Evolutionary conservation across 2,329 filamentous ascomycete species (phyloP), one percentile per base, ranked within the genome.

Genomic region (Exophiala xenobiotica): DNA sequence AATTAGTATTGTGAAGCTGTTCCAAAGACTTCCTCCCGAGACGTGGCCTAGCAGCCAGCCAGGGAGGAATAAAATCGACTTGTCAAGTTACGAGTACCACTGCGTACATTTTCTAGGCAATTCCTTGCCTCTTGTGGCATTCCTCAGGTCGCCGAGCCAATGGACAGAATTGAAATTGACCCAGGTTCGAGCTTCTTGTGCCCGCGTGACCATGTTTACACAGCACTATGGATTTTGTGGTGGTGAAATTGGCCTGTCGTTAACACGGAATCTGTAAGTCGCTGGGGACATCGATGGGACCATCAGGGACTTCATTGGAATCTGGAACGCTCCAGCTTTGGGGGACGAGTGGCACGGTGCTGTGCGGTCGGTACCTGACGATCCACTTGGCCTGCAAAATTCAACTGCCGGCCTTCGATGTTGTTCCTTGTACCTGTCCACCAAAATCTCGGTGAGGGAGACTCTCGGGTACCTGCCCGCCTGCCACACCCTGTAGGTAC

Each of bases 351-450:
- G n/a, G n/a, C n/a, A n/a, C n/a, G n/a, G n/a, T n/a, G n/a, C n/a
- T n/a, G n/a, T n/a, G n/a, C 23, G 11, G 38, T 33, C 20, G 20
- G 42, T 46, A 16, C 42, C 42, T 46, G 42, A 46, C 42, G 42
- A 46, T 46, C 42, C 42, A 46, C 42, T 35, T 22, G 2, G 38
- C 19, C 38, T 40, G 22, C 19, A 40, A 40, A 31, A 16, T 20
- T 37, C n/a, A 16, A n/a, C 42, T 37, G 41, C 9, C 20, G 11
- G 12, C 18, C 5, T 3, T 14, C 14, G 8, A n/a, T 20, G 18
- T 22, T n/a, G 14, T 40, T 18, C 19, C 37, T 42, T 42, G 31
- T 35, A 35, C 11, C 31, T 35, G n/a, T 8, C 31, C 31, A 16
- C 31, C 31, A 35, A 35, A 35, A 35, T 35, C 31, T 35, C 31